Evolutionary conservation across 805 yeast species (phyloP).

Genomic region (Wickerhamomyces kurtzmanii): DNA sequence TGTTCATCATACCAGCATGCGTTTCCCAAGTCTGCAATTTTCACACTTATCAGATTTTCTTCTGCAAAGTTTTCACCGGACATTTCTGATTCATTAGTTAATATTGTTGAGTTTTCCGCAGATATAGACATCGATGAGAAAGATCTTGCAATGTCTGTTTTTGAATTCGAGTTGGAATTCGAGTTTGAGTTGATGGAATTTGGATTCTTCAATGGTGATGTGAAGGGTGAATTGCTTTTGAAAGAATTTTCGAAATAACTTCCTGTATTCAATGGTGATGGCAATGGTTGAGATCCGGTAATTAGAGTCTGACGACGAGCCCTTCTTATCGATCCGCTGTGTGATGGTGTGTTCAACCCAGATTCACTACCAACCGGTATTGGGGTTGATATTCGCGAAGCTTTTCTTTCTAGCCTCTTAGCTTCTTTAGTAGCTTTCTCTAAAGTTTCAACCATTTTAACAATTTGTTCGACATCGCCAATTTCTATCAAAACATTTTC

Average conservation of each 20-base stretch:
- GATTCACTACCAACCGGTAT: conserved; percentile 7
- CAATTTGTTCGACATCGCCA: conserved; percentile 75
- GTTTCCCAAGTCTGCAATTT: conserved; percentile 90
- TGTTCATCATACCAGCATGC: conserved; percentile 79
- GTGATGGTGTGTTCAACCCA: conserved; percentile 14
- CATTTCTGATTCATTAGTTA: background rate
- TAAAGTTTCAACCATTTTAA: conserved; percentile 51
- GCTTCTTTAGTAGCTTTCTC: conserved; percentile 38
- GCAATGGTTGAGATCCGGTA: conserved; percentile 89
- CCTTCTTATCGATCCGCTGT: conserved; percentile 27
- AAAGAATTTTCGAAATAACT: conserved; percentile 19
- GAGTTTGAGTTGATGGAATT: conserved; percentile 3
- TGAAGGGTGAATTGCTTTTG: conserved; percentile 18
- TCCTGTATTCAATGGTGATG: conserved; percentile 68
- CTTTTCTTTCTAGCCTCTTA: conserved; percentile 30
- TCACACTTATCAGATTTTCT: conserved; percentile 58
- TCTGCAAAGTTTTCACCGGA: conserved; percentile 6
- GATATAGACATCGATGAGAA: conserved; percentile 29
- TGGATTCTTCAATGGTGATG: conserved; percentile 1
- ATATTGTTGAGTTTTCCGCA: conserved; percentile 17
- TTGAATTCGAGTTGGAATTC: conserved; percentile 3
- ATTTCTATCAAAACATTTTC: conserved; percentile 73
- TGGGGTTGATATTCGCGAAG: conserved; percentile 17
- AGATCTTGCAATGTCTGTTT: conserved; percentile 19
- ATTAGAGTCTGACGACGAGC: conserved; percentile 68